Evolutionary conservation across 176 grass and related monocot genomes (phyloP).

Genomic region (Ensete ventricosum): DNA sequence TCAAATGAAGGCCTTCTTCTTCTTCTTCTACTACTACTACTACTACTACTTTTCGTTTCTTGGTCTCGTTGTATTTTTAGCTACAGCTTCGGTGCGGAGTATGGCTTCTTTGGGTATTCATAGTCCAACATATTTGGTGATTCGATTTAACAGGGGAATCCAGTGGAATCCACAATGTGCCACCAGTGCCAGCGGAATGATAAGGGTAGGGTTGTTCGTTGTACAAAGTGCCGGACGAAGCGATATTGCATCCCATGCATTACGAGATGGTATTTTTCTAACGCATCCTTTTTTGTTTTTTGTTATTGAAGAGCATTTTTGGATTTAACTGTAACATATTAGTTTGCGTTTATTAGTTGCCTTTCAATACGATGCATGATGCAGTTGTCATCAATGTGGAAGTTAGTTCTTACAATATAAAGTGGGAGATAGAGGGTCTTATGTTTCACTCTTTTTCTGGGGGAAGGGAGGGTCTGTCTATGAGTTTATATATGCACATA

Average conservation of each 20-base stretch:
- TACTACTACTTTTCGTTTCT: neutral
- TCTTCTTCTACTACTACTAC: neutral
- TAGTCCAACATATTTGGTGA: neutral
- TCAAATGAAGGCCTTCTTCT: neutral
- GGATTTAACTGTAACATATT: no score
- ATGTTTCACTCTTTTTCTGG: no score
- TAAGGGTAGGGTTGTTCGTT: conserved; percentile 5
- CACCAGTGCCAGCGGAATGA: conserved; percentile 19
- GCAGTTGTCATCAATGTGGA: no score
- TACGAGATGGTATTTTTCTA: neutral
- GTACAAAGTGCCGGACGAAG: neutral
- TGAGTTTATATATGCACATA: no score
- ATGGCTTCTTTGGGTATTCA: neutral
- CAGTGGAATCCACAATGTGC: conserved; percentile 11
- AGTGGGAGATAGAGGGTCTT: no score
- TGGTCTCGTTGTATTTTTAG: neutral
- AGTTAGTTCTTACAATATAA: no score
- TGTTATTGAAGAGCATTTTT: neutral
- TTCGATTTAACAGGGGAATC: conserved; percentile 8
- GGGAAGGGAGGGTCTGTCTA: no score
- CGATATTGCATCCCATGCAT: conserved; percentile 4
- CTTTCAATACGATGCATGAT: no score
- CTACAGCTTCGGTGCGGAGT: neutral
- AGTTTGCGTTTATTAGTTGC: no score
- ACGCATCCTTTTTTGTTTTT: neutral